These are phyloP conservation scores for Chaetomium tenue DNA, from an alignment of 495 filamentous ascomycete genomes.

Conservation along the genomic window DNA sequence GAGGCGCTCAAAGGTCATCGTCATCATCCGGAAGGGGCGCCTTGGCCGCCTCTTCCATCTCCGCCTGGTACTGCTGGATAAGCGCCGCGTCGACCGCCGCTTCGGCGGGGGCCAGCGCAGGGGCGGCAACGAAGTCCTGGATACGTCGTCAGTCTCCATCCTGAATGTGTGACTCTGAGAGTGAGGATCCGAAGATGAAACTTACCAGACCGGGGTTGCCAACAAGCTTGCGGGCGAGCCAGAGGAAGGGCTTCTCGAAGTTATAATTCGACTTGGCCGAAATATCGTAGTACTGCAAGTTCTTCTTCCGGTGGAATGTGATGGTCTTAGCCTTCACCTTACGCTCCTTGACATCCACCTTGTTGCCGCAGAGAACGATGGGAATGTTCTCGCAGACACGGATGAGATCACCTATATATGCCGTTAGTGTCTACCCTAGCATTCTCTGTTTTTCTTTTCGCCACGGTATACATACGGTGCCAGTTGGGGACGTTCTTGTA, in stretches of 20 bases:
- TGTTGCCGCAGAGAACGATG: conserved; percentile 98
- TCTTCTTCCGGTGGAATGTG: conserved; percentile 99
- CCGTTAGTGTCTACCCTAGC: conserved; percentile 21
- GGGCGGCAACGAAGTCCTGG: conserved; percentile 95
- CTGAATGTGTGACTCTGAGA: background rate
- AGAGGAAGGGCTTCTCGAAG: conserved; percentile 99
- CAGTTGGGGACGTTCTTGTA: conserved; percentile 99
- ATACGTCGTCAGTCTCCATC: conserved; percentile 16
- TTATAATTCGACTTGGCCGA: conserved; percentile 99
- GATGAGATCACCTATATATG: conserved; percentile 85
- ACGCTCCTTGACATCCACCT: conserved; percentile 99
- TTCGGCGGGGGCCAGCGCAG: conserved; percentile 90
- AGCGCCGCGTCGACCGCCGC: conserved; percentile 80
- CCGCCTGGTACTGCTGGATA: conserved; percentile 75
- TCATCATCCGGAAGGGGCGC: conserved; percentile 96
- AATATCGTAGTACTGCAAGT: conserved; percentile 99
- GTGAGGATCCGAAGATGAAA: conserved; percentile 18
- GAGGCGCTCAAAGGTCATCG: conserved; percentile 51
- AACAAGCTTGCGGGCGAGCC: conserved; percentile 97
- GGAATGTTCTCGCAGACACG: conserved; percentile 99
- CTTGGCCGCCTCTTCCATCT: conserved; percentile 79
- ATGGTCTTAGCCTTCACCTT: conserved; percentile 99
- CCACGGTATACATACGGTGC: conserved; percentile 77
- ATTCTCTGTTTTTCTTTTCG: background rate
- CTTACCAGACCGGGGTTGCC: conserved; percentile 87